Evolutionary conservation across 495 filamentous ascomycete species (phyloP).

Genomic region (Choiromyces venosus): DNA sequence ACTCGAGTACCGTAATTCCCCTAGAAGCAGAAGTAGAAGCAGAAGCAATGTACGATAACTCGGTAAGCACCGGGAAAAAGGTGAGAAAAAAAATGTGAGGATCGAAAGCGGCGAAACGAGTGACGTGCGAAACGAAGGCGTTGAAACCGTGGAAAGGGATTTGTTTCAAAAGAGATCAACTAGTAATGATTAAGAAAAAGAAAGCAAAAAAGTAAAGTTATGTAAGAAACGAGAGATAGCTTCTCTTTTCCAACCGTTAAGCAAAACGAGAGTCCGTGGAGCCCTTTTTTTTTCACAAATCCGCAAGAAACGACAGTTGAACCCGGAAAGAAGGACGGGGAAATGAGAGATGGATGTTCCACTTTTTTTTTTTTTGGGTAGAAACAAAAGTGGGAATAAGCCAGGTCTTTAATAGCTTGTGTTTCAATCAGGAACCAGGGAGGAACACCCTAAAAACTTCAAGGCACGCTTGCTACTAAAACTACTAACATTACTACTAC

Average conservation of each 20-base stretch:
- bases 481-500: background rate
- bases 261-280: background rate
- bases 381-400: background rate
- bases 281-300: background rate
- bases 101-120: background rate
- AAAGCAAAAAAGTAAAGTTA: background rate
- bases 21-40: background rate
- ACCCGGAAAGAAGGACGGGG: background rate
- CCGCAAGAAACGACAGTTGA: background rate
- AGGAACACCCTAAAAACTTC: background rate
- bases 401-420: background rate
- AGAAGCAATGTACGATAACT: constrained; percentile 1
- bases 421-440: background rate
- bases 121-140: background rate
- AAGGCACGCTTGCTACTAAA: background rate
- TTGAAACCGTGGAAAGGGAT: background rate
- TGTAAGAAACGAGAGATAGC: background rate
- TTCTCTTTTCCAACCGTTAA: background rate
- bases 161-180: background rate
- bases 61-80: background rate
- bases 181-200: background rate
- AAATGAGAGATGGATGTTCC: background rate
- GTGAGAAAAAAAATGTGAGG: background rate
- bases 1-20: background rate
- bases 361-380: background rate